phyloP scores from a whole-genome alignment of 1,139 yeast species.

The Kodamaea alishanica region DNA sequence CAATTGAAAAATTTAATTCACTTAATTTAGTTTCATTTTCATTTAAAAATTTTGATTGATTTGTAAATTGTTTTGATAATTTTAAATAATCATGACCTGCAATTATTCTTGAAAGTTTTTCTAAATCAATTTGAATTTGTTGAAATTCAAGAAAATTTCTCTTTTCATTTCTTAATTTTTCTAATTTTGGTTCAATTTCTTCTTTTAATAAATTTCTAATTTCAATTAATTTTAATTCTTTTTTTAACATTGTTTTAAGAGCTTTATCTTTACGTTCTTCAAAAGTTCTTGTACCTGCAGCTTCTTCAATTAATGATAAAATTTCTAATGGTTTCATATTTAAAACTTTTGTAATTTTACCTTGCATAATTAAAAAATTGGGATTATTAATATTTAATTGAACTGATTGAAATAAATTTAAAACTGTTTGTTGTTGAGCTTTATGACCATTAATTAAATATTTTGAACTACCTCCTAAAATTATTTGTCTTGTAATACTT shows the following conservation, averaged over 20 bases:
- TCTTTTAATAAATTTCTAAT: constrained; percentile 70
- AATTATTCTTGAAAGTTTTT: constrained; percentile 67
- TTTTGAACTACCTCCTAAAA: constrained; percentile 88
- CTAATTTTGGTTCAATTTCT: constrained; percentile 91
- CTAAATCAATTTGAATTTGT: constrained; percentile 77
- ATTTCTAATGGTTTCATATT: constrained; percentile 95
- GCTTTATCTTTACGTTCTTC: constrained; percentile 94
- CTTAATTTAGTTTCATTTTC: constrained; percentile 36
- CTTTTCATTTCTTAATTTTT: constrained; percentile 76
- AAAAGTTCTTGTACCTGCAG: constrained; percentile 95
- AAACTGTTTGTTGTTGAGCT: constrained; percentile 92
- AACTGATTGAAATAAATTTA: constrained; percentile 87
- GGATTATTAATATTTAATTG: constrained; percentile 96
- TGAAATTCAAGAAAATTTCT: constrained; percentile 82
- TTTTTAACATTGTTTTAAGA: constrained; percentile 84
- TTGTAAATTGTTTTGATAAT: constrained; percentile 38
- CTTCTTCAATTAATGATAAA: constrained; percentile 89
- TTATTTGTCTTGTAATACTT: constrained; percentile 88
- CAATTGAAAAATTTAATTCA: constrained; percentile 35
- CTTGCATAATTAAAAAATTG: constrained; percentile 96
- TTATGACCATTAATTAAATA: constrained; percentile 93
- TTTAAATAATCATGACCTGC: constrained; percentile 70
- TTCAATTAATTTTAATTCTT: constrained; percentile 78
- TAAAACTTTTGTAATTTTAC: constrained; percentile 92
- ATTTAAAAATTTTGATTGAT: constrained; percentile 36